Conservation (phyloP, 495 filamentous ascomycete genomes). For the Lophium mytilinum region DNA sequence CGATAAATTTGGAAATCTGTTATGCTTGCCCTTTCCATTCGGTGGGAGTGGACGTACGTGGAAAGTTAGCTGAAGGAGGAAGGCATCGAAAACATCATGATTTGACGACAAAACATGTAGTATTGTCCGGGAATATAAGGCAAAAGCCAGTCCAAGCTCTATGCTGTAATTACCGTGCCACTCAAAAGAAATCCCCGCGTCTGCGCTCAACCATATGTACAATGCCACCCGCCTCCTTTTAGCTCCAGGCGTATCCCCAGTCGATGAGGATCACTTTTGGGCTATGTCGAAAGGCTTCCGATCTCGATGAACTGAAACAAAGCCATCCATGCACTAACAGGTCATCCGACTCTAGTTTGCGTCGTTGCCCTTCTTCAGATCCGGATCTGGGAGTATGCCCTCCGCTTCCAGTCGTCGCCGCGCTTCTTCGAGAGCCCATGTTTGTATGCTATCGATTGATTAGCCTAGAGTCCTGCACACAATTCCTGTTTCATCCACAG, state of each 20-base stretch:
- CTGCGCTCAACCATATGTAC: neutral
- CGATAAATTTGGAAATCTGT: no score
- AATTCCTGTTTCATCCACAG: neutral
- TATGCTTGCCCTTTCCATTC: no score
- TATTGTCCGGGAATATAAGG: neutral
- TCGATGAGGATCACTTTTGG: neutral
- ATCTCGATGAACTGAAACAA: neutral
- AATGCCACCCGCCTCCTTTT: neutral
- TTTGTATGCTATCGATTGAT: slow-evolving; percentile 71
- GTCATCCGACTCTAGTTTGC: neutral
- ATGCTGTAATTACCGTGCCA: neutral
- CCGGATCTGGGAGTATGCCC: slow-evolving; percentile 78
- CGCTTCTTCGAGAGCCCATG: slow-evolving; percentile 96
- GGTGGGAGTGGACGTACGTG: no score
- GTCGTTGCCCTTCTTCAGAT: neutral
- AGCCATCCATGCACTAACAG: neutral
- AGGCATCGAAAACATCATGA: no score
- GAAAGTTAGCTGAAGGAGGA: no score
- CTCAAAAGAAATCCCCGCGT: neutral
- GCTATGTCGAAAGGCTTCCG: neutral
- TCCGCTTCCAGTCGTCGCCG: slow-evolving; percentile 86
- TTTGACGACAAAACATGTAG: neutral
- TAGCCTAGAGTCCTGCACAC: slow-evolving; percentile 1
- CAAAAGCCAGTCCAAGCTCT: neutral
- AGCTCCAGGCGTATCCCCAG: neutral